Evolutionary conservation across 108 stramenopile genomes (phyloP), one percentile per base, ranked within the genome.

Genomic region (Nitzschia inconspicua): DNA sequence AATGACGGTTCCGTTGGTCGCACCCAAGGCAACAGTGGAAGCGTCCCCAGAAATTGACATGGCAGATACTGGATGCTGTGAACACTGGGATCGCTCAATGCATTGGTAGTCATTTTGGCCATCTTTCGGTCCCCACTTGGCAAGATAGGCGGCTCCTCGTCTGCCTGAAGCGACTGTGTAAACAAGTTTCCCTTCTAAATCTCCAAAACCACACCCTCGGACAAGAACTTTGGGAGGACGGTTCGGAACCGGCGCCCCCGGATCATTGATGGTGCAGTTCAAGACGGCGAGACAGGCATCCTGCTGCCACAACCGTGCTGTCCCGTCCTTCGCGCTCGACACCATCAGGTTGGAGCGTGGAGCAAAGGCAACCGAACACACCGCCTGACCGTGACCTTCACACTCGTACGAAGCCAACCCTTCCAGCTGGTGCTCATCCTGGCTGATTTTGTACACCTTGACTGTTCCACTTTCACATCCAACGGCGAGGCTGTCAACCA

Each of bases 321-420:
- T 88, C 6, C 92, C 92, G 70, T 94, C 92, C 73, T 94, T 94
- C 55, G 83, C 85, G 36, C 74, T 79, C 3, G 70, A 75, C 0
- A 87, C 65, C 23, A 70, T 41, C 30, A 47, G 30, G 25, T 27
- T 50, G 16, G 60, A 66, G 2, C 87, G 68, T 19, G 74, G 78
- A 44, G 85, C 66, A 56, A 73, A 94, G 16, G 57, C 36, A 0
- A 89, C 56, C n/a, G 78, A 36, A 48, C 85, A 86, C 1, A 94
- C 69, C 20, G 88, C 83, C 46, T 90, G 84, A 27, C 55, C 73
- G 54, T 94, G 92, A 44, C 85, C 84, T 27, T 60, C 47, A 31
- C 80, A 67, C 36, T 62, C 75, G 20, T 57, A 46, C 3, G 70
- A 9, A 10, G 48, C 68, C 24, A 54, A 50, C 29, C 28, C 57